Conservation (phyloP, 2,329 filamentous ascomycete species). For the Pseudopithomyces chartarum region DNA sequence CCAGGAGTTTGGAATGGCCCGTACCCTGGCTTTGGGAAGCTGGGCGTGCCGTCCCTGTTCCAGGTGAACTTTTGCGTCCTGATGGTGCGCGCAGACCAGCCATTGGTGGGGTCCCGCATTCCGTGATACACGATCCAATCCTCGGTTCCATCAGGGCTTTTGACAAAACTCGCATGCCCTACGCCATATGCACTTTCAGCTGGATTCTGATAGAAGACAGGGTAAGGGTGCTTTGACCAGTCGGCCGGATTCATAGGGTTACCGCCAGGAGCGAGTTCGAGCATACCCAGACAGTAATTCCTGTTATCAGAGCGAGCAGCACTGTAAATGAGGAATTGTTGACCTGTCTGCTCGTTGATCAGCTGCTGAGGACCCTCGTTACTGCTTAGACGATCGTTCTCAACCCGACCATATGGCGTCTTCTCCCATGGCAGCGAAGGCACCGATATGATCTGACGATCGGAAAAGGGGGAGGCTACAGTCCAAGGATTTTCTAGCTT, state of each 20-base stretch:
- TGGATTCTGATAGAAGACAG: conserved; percentile 57
- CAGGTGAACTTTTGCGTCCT: conserved; percentile 55
- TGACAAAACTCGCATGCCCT: conserved; percentile 58
- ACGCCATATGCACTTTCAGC: conserved; percentile 53
- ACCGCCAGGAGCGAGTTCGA: conserved; percentile 50
- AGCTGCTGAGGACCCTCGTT: conserved; percentile 60
- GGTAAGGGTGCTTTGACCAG: conserved; percentile 54
- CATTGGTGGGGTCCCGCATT: conserved; percentile 54
- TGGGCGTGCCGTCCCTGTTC: conserved; percentile 54
- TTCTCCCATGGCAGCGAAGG: conserved; percentile 58
- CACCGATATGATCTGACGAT: conserved; percentile 54
- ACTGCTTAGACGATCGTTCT: conserved; percentile 53
- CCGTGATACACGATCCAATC: conserved; percentile 61
- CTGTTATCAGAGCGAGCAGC: conserved; percentile 57
- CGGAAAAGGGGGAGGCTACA: conserved; percentile 50
- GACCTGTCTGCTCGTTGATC: conserved; percentile 52
- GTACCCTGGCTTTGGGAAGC: conserved; percentile 55
- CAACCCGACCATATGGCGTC: conserved; percentile 54
- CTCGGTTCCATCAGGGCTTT: conserved; percentile 53
- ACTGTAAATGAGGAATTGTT: conserved; percentile 56
- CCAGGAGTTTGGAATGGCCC: conserved; percentile 50
- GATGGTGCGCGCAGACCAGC: conserved; percentile 55
- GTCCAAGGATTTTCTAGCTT: conserved; percentile 56
- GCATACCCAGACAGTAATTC: conserved; percentile 59
- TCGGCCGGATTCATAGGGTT: conserved; percentile 56